Percentiles rank a stretch among this genome's conserved stretches.
These are phyloP conservation scores for Akanthomyces lecanii DNA, from an alignment of 2,329 filamentous ascomycete species.

Conservation along the genomic window DNA sequence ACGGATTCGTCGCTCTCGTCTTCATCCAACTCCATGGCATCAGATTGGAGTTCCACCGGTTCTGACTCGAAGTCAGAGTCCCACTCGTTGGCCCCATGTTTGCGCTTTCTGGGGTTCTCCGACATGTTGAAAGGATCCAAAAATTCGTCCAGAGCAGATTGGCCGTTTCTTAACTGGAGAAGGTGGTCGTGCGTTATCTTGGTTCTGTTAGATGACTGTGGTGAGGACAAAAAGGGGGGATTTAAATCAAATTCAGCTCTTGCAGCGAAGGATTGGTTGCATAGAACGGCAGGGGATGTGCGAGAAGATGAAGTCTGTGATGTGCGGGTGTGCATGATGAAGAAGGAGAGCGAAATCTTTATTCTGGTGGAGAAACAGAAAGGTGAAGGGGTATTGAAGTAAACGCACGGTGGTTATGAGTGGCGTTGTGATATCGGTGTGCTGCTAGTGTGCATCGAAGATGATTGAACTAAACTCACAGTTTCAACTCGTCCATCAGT, in stretches of 20 bases:
- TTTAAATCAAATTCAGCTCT: neutral
- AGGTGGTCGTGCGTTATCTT: constrained; percentile 32
- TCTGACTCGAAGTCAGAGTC: constrained; percentile 24
- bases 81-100: constrained; percentile 29
- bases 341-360: neutral
- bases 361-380: too few species aligned
- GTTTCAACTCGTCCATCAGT: constrained; percentile 42
- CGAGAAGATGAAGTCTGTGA: neutral
- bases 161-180: constrained; percentile 30
- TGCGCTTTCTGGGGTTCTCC: constrained; percentile 28
- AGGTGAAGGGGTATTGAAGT: neutral
- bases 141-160: constrained; percentile 25
- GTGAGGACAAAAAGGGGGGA: neutral
- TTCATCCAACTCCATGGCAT: constrained; percentile 27
- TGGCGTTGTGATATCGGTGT: constrained; percentile 1
- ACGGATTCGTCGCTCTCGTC: constrained; percentile 23
- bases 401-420: neutral
- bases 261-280: neutral
- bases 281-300: neutral
- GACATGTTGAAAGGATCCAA: constrained; percentile 20
- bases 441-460: neutral
- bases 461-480: constrained; percentile 33
- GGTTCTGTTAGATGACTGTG: neutral
- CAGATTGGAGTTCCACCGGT: constrained; percentile 18
- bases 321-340: neutral